A percentile compares a stretch with the other conserved stretches of the same genome.
Conservation (phyloP, 2,329 filamentous ascomycete species). For the Calycina herbarum region DNA sequence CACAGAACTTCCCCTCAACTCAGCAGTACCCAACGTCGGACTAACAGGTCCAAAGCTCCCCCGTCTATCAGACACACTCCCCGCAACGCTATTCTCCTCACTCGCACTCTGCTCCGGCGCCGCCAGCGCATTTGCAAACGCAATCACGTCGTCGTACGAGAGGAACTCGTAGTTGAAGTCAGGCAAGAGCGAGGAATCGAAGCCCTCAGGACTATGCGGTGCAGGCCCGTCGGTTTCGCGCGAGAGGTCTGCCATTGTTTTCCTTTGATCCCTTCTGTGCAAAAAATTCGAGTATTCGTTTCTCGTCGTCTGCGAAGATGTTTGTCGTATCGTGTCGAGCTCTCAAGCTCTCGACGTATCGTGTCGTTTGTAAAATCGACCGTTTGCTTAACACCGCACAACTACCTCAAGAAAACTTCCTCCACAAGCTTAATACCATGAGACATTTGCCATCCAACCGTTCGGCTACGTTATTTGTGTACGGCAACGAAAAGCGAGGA, state of each 20-base stretch:
- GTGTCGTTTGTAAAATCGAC: too few relatives aligned
- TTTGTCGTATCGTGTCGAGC: too few relatives aligned
- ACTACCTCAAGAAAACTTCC: too few relatives aligned
- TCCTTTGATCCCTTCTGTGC: background rate
- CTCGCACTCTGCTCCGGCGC: constrained; percentile 65
- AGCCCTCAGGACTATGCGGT: constrained; percentile 61
- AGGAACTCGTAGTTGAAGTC: constrained; percentile 80
- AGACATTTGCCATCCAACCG: too few relatives aligned
- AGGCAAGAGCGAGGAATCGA: constrained; percentile 70
- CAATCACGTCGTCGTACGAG: constrained; percentile 66
- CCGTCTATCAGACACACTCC: constrained; percentile 11
- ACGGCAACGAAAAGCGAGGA: too few relatives aligned
- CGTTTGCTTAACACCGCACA: too few relatives aligned
- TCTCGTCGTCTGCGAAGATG: background rate
- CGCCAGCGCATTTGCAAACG: constrained; percentile 79
- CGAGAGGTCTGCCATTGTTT: constrained; percentile 36
- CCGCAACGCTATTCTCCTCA: constrained; percentile 8
- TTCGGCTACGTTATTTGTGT: too few relatives aligned
- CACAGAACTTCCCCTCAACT: background rate
- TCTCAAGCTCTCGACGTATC: too few relatives aligned
- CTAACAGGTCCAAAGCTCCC: background rate
- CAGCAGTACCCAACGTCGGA: background rate
- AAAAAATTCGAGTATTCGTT: too few relatives aligned
- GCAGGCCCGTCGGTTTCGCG: constrained; percentile 51
- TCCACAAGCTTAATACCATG: too few relatives aligned